Evolutionary conservation across 1,284 basidiomycete genomes (phyloP).

Genomic region (Vanrija pseudolonga): DNA sequence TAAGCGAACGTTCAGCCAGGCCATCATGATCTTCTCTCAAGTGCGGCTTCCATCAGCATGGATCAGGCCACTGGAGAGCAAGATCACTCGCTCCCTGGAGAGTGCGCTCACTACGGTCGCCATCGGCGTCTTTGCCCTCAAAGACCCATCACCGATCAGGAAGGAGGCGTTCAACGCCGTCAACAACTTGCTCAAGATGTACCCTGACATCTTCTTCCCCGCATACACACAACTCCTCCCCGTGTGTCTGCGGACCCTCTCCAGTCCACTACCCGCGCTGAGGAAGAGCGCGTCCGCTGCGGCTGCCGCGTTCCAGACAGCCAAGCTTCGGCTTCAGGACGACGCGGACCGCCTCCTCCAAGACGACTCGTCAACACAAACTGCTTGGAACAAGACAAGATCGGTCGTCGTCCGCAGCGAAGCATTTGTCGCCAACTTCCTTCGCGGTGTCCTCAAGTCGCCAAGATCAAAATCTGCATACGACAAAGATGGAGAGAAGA

Average conservation of each 20-base stretch:
- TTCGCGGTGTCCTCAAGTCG: slow-evolving; percentile 1
- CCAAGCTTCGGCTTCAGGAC: slow-evolving; percentile 26
- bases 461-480: not conserved
- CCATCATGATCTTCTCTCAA: slow-evolving; percentile 39
- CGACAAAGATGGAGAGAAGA: slow-evolving; percentile 28
- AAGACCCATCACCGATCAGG: slow-evolving; percentile 15
- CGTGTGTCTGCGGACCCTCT: slow-evolving; percentile 26
- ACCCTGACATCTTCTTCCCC: slow-evolving; percentile 39
- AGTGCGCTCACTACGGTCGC: slow-evolving; percentile 28
- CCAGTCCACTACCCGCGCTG: slow-evolving; percentile 15
- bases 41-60: slow-evolving; percentile 31
- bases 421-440: slow-evolving; percentile 24
- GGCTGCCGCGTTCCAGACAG: slow-evolving; percentile 28
- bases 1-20: slow-evolving; percentile 46
- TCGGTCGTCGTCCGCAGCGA: slow-evolving; percentile 24
- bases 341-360: slow-evolving; percentile 4
- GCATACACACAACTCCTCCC: slow-evolving; percentile 35
- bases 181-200: slow-evolving; percentile 33
- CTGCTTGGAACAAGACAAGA: slow-evolving; percentile 23
- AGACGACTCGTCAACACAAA: slow-evolving; percentile 1
- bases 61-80: slow-evolving; percentile 34
- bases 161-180: slow-evolving; percentile 41
- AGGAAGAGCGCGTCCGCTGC: slow-evolving; percentile 31
- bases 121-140: slow-evolving; percentile 6
- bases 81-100: slow-evolving; percentile 37